Evolutionary conservation across 306 rosid species (phyloP).

Genomic region (Quercus aquifolioides): DNA sequence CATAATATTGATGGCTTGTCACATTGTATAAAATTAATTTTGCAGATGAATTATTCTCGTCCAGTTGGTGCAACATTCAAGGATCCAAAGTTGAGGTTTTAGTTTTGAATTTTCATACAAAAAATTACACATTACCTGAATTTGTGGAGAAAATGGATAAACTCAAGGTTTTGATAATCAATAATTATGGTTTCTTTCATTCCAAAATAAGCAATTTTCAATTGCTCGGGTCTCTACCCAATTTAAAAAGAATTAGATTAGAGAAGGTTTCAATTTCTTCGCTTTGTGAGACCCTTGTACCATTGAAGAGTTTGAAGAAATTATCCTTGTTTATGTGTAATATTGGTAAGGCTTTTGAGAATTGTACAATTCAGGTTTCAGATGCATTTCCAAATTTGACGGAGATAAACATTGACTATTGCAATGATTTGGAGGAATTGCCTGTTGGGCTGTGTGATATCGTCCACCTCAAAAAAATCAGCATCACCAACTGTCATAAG

Average conservation of each 20-base stretch:
- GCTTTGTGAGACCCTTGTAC: background rate
- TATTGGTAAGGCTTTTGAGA: slow-evolving; percentile 21
- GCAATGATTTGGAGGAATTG: slow-evolving; percentile 21
- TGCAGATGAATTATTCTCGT: slow-evolving; percentile 50
- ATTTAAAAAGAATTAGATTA: slow-evolving; percentile 52
- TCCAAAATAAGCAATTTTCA: slow-evolving; percentile 33
- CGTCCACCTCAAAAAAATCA: slow-evolving; percentile 10
- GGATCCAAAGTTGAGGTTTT: slow-evolving; percentile 55
- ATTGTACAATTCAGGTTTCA: slow-evolving; percentile 12
- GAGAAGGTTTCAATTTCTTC: slow-evolving; percentile 31
- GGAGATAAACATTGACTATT: slow-evolving; percentile 35
- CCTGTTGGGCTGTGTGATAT: slow-evolving; percentile 19
- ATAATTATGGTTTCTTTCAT: slow-evolving; percentile 31
- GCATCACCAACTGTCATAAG: slow-evolving; percentile 25
- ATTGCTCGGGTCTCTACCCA: slow-evolving; percentile 22
- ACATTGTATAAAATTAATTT: slow-evolving; percentile 5
- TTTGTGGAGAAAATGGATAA: slow-evolving; percentile 37
- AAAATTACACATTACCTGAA: slow-evolving; percentile 42
- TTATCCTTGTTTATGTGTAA: slow-evolving; percentile 33
- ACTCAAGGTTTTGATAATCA: slow-evolving; percentile 48
- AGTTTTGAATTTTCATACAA: slow-evolving; percentile 43
- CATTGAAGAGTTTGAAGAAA: slow-evolving; percentile 20
- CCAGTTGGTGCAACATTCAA: slow-evolving; percentile 46
- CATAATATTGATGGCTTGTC: background rate
- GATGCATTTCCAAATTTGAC: slow-evolving; percentile 23